A percentile compares a stretch with the other conserved stretches of the same genome.
Evolutionary conservation across 257 asterid genomes (phyloP).

Genomic region (Nicotiana knightiana): DNA sequence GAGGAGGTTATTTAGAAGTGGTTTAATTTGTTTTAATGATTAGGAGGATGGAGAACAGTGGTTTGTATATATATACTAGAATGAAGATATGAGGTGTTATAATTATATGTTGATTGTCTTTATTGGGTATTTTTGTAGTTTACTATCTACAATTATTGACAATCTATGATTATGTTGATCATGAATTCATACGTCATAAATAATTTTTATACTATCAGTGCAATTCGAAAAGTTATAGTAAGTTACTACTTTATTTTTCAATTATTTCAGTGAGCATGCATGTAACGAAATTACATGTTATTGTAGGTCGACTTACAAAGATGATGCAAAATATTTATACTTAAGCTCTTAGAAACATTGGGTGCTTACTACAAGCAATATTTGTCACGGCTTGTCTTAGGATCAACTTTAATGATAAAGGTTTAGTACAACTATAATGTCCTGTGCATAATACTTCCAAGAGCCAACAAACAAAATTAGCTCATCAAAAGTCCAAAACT

Average conservation of each 20-base stretch:
- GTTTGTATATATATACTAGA: neutral
- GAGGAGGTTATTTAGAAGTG: neutral
- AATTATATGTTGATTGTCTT: constrained; percentile 8
- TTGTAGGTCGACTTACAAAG: neutral
- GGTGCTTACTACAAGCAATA: neutral
- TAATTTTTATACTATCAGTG: neutral
- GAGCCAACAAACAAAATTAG: constrained; percentile 22
- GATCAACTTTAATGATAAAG: neutral
- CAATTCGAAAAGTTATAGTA: neutral
- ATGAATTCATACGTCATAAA: neutral
- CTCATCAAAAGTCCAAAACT: constrained; percentile 20
- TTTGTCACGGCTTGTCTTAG: neutral
- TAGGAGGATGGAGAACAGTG: neutral
- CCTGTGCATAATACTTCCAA: constrained; percentile 15
- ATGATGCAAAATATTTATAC: neutral
- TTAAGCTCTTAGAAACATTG: neutral
- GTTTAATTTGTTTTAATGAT: neutral
- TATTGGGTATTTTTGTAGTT: neutral
- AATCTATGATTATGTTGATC: neutral
- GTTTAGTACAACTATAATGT: constrained; percentile 7
- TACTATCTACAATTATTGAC: neutral
- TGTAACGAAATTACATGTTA: neutral
- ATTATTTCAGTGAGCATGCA: neutral
- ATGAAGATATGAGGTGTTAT: neutral
- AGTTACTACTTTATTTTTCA: too few species aligned